Evolutionary conservation across 164 flowering plant species (phyloP).

Genomic region (Protea cynaroides): DNA sequence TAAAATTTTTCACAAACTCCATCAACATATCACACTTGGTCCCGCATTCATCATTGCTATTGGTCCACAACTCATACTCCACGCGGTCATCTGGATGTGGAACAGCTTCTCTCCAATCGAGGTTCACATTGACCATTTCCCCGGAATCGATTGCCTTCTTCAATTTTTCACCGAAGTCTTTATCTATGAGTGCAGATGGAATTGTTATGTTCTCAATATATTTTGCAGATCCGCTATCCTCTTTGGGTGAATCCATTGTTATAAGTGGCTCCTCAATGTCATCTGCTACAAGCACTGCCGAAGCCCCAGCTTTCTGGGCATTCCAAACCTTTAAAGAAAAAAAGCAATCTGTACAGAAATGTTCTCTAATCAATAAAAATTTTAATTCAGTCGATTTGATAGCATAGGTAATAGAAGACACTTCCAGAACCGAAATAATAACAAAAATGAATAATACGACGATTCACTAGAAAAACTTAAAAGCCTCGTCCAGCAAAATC

Average conservation of each 20-base stretch:
- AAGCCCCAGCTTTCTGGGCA: slow-evolving; percentile 95
- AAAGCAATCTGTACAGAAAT: slow-evolving; percentile 69
- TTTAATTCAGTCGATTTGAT: neutral
- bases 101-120: slow-evolving; percentile 98
- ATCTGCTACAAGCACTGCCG: slow-evolving; percentile 95
- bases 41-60: slow-evolving; percentile 98
- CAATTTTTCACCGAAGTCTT: slow-evolving; percentile 63
- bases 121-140: slow-evolving; percentile 90
- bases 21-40: slow-evolving; percentile 91
- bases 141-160: slow-evolving; percentile 60
- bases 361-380: neutral
- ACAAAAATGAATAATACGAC: neutral
- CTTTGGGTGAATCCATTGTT: slow-evolving; percentile 95
- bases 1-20: slow-evolving; percentile 85
- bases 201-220: slow-evolving; percentile 87
- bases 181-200: slow-evolving; percentile 87
- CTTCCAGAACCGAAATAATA: neutral
- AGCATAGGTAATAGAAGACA: neutral
- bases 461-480: neutral
- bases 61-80: slow-evolving; percentile 96
- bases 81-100: slow-evolving; percentile 98
- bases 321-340: slow-evolving; percentile 97
- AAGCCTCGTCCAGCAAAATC: neutral
- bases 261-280: slow-evolving; percentile 69
- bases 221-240: slow-evolving; percentile 53